A percentile compares a stretch with the other conserved stretches of the same genome.
Conservation (phyloP, 371 early-diverging fungal species). For the Parasitella parasitica region DNA sequence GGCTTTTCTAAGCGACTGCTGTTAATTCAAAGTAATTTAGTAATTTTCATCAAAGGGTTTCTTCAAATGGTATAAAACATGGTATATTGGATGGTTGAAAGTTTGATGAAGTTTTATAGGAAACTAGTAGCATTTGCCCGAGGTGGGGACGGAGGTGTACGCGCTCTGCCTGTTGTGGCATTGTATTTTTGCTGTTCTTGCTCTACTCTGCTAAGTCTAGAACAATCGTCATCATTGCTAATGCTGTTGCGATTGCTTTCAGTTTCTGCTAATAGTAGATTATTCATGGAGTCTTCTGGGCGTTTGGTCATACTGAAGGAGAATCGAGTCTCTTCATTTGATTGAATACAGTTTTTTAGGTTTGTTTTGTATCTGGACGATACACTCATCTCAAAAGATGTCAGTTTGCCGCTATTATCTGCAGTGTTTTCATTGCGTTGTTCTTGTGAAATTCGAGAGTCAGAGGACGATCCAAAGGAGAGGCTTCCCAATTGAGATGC, state of each 20-base stretch:
- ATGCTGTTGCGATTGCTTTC: background rate
- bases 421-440: background rate
- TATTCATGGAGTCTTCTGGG: background rate
- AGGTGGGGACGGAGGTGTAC: conserved; percentile 19
- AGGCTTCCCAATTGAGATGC: conserved; percentile 7
- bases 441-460: background rate
- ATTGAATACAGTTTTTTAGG: background rate
- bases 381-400: background rate
- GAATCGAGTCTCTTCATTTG: background rate
- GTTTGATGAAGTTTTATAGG: no score
- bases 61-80: no score
- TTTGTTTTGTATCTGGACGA: background rate
- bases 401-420: background rate
- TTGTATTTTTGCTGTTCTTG: conserved; percentile 32
- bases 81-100: no score
- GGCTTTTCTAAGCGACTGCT: no score
- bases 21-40: no score
- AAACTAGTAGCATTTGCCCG: background rate
- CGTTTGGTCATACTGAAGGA: background rate
- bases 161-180: conserved; percentile 25
- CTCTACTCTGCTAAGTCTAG: conserved; percentile 13
- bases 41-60: no score
- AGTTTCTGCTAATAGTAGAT: background rate
- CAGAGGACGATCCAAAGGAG: conserved; percentile 1
- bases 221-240: no score